Base-by-base conservation (phyloP, 768 basidiomycete species). In the Leccinum obscurum region DNA sequence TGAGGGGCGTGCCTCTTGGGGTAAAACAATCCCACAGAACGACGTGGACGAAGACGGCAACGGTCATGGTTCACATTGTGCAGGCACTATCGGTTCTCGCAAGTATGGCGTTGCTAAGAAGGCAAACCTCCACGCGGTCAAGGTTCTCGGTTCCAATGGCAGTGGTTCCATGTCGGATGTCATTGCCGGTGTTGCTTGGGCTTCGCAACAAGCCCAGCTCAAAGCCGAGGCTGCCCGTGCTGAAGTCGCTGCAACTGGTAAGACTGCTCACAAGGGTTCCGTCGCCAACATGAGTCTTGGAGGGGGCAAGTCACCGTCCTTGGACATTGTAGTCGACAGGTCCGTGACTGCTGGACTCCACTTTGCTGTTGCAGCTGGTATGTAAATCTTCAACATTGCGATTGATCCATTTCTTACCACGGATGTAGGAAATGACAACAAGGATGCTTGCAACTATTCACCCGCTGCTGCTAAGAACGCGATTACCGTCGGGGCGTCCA, bases 241-340 rank as follows among this genome's bases (percentile, higher is more conserved):
- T 11, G 92, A 95, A 72, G 71, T 83, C 62, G 82, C 78, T 55
- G 80, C 82, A 32, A 93, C 92, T 20, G 90, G 92, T 56, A 87
- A 83, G 78, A 90, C 89, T 57, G 77, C 77, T 49, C 92, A 96
- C 83, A 95, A 94, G 80, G 97, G 97, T 24, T 94, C 93, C 17
- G 94, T 95, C 56, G 92, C 89, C 54, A 96, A 96, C 82, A 97
- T 99, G 97, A 91, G 89, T 73, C 88, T 99, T 55, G 97, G 97
- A 63, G 97, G 97, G 68, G 93, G 93, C 60, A 96, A 95, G 79
- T 93, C 92, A 6, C 82, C 78, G 22, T 84, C 92, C 35, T 83
- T 98, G 55, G 94, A 99, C 63, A 81, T 82, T 24, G 86, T 89
- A 55, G 93, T 99, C 62, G 87, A 98, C 78, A 79, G 77, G 54